phyloP scores from a whole-genome alignment of 805 yeast species.

The Huiozyma sinensis region DNA sequence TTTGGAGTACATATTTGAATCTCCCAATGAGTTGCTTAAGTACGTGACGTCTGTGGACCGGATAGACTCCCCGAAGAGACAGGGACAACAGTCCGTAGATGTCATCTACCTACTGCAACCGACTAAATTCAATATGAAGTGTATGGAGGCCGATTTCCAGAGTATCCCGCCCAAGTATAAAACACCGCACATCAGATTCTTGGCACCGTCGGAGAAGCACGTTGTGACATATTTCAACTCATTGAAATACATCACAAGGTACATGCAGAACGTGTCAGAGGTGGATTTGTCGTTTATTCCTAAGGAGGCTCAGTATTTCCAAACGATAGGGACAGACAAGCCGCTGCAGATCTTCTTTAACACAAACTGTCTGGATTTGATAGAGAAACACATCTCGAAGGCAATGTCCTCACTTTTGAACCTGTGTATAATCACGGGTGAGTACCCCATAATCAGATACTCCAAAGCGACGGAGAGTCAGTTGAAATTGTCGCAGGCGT shows the following conservation, averaged over 20 bases:
- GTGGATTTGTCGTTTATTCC: conserved; percentile 48
- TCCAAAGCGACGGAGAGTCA: conserved; percentile 41
- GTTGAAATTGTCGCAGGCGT: conserved; percentile 41
- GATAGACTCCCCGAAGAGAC: conserved; percentile 47
- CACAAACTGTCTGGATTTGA: conserved; percentile 48
- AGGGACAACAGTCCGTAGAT: conserved; percentile 53
- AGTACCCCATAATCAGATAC: conserved; percentile 77
- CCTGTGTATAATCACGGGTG: conserved; percentile 70
- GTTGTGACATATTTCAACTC: conserved; percentile 23
- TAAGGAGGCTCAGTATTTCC: conserved; percentile 56
- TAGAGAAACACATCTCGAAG: conserved; percentile 43
- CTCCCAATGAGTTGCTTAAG: conserved; percentile 36
- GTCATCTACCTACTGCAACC: conserved; percentile 78
- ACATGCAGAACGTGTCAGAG: conserved; percentile 27
- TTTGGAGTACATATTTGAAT: conserved; percentile 35
- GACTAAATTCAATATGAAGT: conserved; percentile 52
- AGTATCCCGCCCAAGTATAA: conserved; percentile 62
- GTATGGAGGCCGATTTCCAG: conserved; percentile 66
- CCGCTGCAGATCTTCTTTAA: conserved; percentile 69
- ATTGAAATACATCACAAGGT: conserved; percentile 22
- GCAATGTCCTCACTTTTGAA: conserved; percentile 60
- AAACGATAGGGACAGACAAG: conserved; percentile 47
- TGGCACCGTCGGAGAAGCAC: conserved; percentile 43
- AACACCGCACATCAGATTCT: conserved; percentile 59
- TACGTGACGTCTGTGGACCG: conserved; percentile 54